phyloP scores from a whole-genome alignment of 306 rosid genomes.

The Nissolia schottii region DNA sequence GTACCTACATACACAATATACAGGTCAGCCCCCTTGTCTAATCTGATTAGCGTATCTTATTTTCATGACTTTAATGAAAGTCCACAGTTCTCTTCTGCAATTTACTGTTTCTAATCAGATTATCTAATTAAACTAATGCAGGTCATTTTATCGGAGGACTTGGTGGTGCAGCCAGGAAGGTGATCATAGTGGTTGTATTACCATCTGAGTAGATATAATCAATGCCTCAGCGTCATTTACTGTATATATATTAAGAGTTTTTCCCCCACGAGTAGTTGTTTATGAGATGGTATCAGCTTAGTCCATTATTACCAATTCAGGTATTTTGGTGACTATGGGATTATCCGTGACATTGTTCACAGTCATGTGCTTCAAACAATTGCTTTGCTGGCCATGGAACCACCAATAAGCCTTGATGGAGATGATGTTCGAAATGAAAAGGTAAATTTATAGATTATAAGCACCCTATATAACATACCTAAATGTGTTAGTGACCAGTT shows the following conservation, averaged over 20 bases:
- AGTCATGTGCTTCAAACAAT: conserved; percentile 87
- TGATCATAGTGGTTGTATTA: conserved; percentile 29
- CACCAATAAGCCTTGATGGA: conserved; percentile 84
- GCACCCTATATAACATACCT: not conserved
- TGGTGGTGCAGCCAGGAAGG: conserved; percentile 73
- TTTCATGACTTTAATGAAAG: not conserved
- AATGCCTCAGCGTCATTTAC: conserved; percentile 3
- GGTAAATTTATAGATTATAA: conserved; percentile 42
- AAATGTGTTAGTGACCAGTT: conserved; percentile 22
- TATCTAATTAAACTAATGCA: conserved; percentile 25
- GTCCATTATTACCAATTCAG: conserved; percentile 36
- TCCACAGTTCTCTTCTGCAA: not conserved
- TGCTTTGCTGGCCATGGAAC: conserved; percentile 96
- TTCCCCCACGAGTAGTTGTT: not conserved
- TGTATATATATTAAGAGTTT: not conserved
- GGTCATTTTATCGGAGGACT: conserved; percentile 83
- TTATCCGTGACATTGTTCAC: conserved; percentile 82
- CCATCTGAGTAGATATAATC: conserved; percentile 21
- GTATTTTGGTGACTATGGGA: conserved; percentile 81
- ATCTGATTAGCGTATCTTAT: conserved; percentile 6
- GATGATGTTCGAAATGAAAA: conserved; percentile 94
- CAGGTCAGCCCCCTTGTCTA: conserved; percentile 48
- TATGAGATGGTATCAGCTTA: conserved; percentile 13
- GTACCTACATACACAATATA: conserved; percentile 66
- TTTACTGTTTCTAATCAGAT: not conserved